These are phyloP conservation scores for Arabis alpina DNA, from an alignment of 345 rosid genomes.

Conservation along the genomic window DNA sequence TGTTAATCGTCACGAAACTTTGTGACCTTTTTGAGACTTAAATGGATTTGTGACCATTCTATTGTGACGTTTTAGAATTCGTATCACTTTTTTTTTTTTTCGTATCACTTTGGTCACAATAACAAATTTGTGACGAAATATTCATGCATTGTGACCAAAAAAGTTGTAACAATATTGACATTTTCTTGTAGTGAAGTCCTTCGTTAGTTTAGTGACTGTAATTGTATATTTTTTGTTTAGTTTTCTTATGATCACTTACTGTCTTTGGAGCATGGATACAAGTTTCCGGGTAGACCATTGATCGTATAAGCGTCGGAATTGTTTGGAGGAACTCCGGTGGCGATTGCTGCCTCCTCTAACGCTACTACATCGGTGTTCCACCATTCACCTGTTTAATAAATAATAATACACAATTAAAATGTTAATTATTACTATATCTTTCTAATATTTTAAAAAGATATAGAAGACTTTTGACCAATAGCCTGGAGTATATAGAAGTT, in stretches of 20 bases:
- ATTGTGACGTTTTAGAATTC: too few relatives aligned
- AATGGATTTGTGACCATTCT: too few relatives aligned
- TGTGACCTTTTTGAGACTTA: too few relatives aligned
- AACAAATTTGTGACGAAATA: too few relatives aligned
- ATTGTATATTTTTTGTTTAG: background rate
- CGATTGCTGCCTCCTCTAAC: constrained; percentile 58
- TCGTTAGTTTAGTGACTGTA: background rate
- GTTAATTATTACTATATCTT: background rate
- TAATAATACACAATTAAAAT: background rate
- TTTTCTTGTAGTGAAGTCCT: too few relatives aligned
- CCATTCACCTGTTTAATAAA: constrained; percentile 74
- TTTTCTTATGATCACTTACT: constrained; percentile 44
- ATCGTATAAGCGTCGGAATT: constrained; percentile 82
- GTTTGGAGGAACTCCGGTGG: constrained; percentile 62
- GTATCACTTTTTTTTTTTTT: too few relatives aligned
- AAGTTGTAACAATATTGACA: too few relatives aligned
- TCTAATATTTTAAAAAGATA: background rate
- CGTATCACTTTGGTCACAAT: too few relatives aligned
- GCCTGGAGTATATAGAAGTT: background rate
- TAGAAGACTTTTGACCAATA: constrained; percentile 7
- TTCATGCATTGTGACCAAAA: too few relatives aligned
- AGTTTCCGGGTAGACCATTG: constrained; percentile 86
- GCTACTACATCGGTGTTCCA: constrained; percentile 79
- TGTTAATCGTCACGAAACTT: too few relatives aligned
- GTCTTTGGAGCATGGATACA: constrained; percentile 74